Evolutionary conservation across 345 rosid genomes (phyloP).

Genomic region (Cochlearia excelsa): DNA sequence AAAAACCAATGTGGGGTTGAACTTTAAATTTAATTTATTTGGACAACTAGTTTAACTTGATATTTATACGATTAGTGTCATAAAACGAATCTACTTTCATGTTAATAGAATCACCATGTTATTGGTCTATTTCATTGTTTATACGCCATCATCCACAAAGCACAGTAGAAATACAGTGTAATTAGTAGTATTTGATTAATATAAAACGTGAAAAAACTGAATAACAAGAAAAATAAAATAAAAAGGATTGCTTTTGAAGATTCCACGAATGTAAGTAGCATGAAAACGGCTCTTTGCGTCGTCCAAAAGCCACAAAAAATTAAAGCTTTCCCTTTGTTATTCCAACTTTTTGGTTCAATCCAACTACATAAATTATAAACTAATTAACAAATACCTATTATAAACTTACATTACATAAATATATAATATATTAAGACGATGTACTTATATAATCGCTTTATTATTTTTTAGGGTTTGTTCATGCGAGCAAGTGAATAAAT

Average conservation of each 20-base stretch:
- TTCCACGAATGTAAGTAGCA: slow-evolving; percentile 23
- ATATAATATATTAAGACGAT: no score
- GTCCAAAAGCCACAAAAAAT: slow-evolving; percentile 35
- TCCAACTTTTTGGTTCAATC: slow-evolving; percentile 26
- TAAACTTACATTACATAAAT: no score
- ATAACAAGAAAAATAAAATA: background rate
- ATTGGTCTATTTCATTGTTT: slow-evolving; percentile 8
- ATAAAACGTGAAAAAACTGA: background rate
- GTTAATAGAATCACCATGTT: background rate
- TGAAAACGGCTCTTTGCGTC: slow-evolving; percentile 32
- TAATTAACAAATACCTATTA: no score
- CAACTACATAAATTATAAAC: slow-evolving; percentile 12
- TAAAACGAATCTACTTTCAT: background rate
- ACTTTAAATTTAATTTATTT: no score
- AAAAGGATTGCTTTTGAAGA: slow-evolving; percentile 22
- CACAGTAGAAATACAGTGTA: slow-evolving; percentile 3
- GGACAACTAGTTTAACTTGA: no score
- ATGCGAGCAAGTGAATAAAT: no score
- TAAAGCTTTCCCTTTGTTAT: slow-evolving; percentile 15
- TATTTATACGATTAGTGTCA: no score
- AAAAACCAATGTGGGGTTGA: no score
- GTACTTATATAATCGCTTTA: no score
- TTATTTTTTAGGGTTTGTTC: no score
- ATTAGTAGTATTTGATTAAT: background rate
- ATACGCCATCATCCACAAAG: slow-evolving; percentile 27